Evolutionary conservation across 441 rosid genomes (phyloP).

Genomic region (Macaranga tanarius): DNA sequence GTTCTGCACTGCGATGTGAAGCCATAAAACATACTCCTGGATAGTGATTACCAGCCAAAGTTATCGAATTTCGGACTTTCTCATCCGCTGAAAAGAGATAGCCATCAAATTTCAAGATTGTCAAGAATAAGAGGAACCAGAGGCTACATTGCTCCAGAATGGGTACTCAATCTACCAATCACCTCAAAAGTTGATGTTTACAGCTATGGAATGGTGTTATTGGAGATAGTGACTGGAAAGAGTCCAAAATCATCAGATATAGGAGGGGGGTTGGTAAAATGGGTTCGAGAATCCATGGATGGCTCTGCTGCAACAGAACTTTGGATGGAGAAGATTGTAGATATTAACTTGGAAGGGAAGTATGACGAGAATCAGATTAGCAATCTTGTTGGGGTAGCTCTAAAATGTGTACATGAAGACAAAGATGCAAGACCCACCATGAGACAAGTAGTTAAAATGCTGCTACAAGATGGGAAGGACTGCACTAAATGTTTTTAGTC

Average conservation of each 20-base stretch:
- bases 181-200: too few species aligned
- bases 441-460: slow-evolving; percentile 17
- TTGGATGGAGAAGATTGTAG: slow-evolving; percentile 8
- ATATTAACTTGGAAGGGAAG: slow-evolving; percentile 3
- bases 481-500: too few species aligned
- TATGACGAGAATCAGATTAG: slow-evolving; percentile 11
- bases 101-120: too few species aligned
- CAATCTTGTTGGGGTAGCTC: slow-evolving; percentile 10
- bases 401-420: slow-evolving; percentile 22
- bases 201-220: slow-evolving; percentile 8
- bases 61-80: too few species aligned
- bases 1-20: too few species aligned
- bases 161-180: too few species aligned
- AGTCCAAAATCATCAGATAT: not conserved
- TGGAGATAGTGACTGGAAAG: slow-evolving; percentile 13
- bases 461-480: not conserved
- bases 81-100: too few species aligned
- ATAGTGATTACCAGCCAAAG: too few species aligned
- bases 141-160: too few species aligned
- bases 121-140: too few species aligned
- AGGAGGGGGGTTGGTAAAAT: not conserved
- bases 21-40: too few species aligned
- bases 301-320: not conserved
- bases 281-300: slow-evolving; percentile 12
- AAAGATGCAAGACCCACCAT: slow-evolving; percentile 20